Evolutionary conservation across 2,329 filamentous ascomycete species (phyloP).

Genomic region (Trichophyton mentagrophytes): DNA sequence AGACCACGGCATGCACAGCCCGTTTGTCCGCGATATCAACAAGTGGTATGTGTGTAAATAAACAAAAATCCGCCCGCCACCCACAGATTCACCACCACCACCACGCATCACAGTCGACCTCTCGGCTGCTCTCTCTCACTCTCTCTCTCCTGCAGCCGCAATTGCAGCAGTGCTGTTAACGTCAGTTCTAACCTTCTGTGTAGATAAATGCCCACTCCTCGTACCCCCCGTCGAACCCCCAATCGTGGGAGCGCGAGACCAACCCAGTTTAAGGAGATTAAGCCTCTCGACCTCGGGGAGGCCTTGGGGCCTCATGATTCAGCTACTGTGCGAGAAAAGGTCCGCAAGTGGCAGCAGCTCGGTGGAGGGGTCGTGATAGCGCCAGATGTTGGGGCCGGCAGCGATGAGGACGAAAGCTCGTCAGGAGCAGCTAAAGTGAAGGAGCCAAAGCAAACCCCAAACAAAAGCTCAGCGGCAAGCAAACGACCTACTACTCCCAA

Average conservation of each 20-base stretch:
- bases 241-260: conserved; percentile 43
- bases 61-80: neutral
- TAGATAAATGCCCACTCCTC: conserved; percentile 29
- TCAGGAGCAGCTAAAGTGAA: conserved; percentile 14
- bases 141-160: no score
- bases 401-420: conserved; percentile 32
- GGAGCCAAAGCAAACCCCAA: conserved; percentile 19
- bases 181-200: neutral
- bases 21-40: neutral
- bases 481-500: conserved; percentile 23
- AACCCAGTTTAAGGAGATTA: conserved; percentile 46
- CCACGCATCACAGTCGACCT: no score
- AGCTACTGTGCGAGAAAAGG: conserved; percentile 61
- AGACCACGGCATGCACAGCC: neutral
- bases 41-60: neutral
- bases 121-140: no score
- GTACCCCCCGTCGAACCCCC: conserved; percentile 28
- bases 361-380: conserved; percentile 54
- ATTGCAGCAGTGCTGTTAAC: no score
- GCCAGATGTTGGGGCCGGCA: conserved; percentile 48
- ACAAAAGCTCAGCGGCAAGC: conserved; percentile 20
- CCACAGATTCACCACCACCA: no score
- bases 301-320: conserved; percentile 48
- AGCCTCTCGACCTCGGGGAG: conserved; percentile 36
- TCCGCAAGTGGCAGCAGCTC: conserved; percentile 72